Evolutionary conservation across 1,139 yeast genomes (phyloP), one percentile per base, ranked within the genome.

Genomic region (Torulaspora globosa): DNA sequence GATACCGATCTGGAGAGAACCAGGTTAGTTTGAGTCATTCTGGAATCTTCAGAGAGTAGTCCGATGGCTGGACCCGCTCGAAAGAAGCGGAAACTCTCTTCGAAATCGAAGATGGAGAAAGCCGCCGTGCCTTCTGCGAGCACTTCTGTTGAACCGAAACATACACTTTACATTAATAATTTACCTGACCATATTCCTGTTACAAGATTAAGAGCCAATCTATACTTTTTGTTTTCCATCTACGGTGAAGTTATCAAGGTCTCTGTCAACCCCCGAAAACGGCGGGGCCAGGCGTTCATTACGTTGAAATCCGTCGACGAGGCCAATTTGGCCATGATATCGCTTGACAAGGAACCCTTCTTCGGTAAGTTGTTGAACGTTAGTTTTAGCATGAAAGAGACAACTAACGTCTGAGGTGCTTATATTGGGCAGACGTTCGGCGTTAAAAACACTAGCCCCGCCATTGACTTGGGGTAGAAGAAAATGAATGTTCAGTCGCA

Each of bases 211-310:
- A 49, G 62, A 36, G 50, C 50, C 15, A 57, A 58, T 35, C 47
- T 63, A n/a, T 63, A 54, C 39, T 43, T 63, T 29, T 44, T 62
- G 12, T 61, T 62, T 31, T 53, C 65, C 11, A 55, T 54, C n/a
- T 62, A 57, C 41, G 68, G 67, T 8, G 68, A 63, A 42, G 66
- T 63, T 11, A 21, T 63, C 14, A 53, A 59, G 27, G 49, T 63
- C 2, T 40, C 50, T 11, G 47, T 60, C 29, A 55, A 57, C 29
- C 47, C 54, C 8, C 56, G 49, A 36, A 48, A 37, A 23, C 45
- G 39, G 26, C 44, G 65, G 32, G 64, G 63, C 10, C 66, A 61
- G 41, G 67, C 66, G 2, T 63, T 61, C 42, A 44, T 61, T 21
- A 55, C 57, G 10, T 52, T 63, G 57, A 49, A 51, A 27, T 52